phyloP scores from a whole-genome alignment of 768 basidiomycete genomes.

The Clitopilus passeckerianus region DNA sequence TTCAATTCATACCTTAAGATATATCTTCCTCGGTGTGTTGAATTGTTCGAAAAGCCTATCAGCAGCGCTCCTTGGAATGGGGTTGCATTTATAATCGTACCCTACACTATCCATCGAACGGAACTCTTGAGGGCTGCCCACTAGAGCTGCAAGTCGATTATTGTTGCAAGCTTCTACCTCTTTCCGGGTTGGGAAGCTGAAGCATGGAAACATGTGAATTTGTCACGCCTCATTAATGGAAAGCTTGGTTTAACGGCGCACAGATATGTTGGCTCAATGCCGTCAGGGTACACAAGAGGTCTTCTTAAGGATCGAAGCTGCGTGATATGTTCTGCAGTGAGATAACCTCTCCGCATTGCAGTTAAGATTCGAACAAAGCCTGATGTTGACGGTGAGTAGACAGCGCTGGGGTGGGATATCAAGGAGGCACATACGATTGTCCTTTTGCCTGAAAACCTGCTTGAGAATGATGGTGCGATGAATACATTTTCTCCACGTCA shows the following conservation, averaged over 20 bases:
- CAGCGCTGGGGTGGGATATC: not conserved
- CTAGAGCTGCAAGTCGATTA: constrained; percentile 48
- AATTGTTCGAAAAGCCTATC: constrained; percentile 37
- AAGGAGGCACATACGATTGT: constrained; percentile 32
- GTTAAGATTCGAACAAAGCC: constrained; percentile 84
- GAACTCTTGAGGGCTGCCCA: constrained; percentile 27
- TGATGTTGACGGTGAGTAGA: constrained; percentile 17
- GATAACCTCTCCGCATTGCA: constrained; percentile 74
- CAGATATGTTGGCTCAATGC: constrained; percentile 80
- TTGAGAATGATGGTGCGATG: constrained; percentile 38
- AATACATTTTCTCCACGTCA: constrained; percentile 55
- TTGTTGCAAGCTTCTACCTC: constrained; percentile 77
- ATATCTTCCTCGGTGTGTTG: constrained; percentile 41
- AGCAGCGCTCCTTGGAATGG: constrained; percentile 23
- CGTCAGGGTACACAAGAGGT: constrained; percentile 58
- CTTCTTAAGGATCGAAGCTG: constrained; percentile 54
- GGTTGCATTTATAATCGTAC: constrained; percentile 27
- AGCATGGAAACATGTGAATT: not conserved
- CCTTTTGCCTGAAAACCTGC: constrained; percentile 71
- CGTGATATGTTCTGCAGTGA: constrained; percentile 48
- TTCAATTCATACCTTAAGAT: constrained; percentile 35
- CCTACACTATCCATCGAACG: constrained; percentile 41
- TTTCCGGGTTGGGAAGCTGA: constrained; percentile 69
- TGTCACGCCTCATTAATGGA: not conserved
- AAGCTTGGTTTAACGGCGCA: constrained; percentile 23